Percentiles rank a stretch among this genome's conserved stretches.
Evolutionary conservation across 176 grass and related monocot genomes (phyloP).

Genomic region (Pontederia crassipes): DNA sequence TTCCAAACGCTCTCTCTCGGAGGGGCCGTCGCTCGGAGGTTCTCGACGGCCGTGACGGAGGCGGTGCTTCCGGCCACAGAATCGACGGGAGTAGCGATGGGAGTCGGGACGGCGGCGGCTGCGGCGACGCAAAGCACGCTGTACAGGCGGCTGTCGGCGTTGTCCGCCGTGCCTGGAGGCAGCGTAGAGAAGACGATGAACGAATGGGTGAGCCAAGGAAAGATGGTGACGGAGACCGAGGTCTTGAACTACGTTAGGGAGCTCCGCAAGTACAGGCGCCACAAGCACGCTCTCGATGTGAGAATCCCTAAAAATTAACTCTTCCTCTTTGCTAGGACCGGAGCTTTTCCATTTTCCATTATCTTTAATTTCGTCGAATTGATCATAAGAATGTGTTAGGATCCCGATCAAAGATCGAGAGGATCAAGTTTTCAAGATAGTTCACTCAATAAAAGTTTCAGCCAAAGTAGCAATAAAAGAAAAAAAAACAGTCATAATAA

Average conservation of each 20-base stretch:
- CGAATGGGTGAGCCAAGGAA: neutral
- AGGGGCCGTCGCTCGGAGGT: neutral
- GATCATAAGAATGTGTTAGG: no score
- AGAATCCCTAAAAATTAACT: neutral
- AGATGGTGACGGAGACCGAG: neutral
- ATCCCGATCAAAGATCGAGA: no score
- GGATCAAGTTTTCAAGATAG: no score
- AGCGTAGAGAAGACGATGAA: neutral
- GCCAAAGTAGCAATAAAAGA: no score
- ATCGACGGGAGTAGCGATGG: neutral
- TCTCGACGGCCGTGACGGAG: neutral
- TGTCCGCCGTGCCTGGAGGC: neutral
- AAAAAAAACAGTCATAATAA: no score
- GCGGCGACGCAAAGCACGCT: neutral
- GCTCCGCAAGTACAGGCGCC: constrained; percentile 2
- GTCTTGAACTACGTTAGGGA: neutral
- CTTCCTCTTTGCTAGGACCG: no score
- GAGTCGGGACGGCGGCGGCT: neutral
- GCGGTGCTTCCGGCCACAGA: no score
- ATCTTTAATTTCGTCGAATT: no score
- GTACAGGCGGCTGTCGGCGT: constrained; percentile 1
- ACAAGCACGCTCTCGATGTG: constrained; percentile 7
- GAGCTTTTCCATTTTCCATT: no score
- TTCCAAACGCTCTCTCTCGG: neutral
- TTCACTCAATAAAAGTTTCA: no score